These are phyloP conservation scores for Penicillium canariense DNA, from an alignment of 495 filamentous ascomycete genomes.

Conservation along the genomic window DNA sequence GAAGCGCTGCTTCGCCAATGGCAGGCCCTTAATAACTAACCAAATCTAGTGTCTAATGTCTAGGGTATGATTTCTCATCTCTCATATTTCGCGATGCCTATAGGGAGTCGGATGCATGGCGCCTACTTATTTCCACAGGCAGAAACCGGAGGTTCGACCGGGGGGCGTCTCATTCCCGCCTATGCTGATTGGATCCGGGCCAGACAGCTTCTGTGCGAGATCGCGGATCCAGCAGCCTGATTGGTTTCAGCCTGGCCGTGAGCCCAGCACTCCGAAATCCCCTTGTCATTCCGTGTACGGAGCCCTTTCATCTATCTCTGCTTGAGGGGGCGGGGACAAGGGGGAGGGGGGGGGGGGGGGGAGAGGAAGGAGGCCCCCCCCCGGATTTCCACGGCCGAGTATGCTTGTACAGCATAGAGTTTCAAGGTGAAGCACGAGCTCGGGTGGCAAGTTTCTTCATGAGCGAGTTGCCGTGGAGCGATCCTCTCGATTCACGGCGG, in stretches of 20 bases:
- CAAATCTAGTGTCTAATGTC: not conserved
- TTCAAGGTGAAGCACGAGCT: conserved; percentile 3
- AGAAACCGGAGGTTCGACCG: conserved; percentile 9
- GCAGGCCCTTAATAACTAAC: not conserved
- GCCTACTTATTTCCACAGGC: not conserved
- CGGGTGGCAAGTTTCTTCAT: conserved; percentile 10
- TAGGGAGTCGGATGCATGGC: not conserved
- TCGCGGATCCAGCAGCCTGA: conserved; percentile 10
- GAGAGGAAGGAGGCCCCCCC: not conserved
- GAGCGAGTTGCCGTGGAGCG: not conserved
- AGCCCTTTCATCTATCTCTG: not conserved
- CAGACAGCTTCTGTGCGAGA: not conserved
- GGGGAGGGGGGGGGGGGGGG: not conserved
- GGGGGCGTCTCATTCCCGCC: conserved; percentile 1
- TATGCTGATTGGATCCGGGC: conserved; percentile 18
- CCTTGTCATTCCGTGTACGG: not conserved
- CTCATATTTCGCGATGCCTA: too few relatives aligned
- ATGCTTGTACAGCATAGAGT: conserved; percentile 16
- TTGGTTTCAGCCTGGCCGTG: conserved; percentile 8
- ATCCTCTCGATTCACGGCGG: not conserved
- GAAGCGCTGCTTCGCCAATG: conserved; percentile 3
- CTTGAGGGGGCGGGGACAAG: not conserved
- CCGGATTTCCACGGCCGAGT: conserved; percentile 12
- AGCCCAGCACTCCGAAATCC: not conserved
- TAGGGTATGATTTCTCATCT: not conserved